Evolutionary conservation across 1,284 basidiomycete genomes (phyloP).

Genomic region (Sporisorium exsertum): DNA sequence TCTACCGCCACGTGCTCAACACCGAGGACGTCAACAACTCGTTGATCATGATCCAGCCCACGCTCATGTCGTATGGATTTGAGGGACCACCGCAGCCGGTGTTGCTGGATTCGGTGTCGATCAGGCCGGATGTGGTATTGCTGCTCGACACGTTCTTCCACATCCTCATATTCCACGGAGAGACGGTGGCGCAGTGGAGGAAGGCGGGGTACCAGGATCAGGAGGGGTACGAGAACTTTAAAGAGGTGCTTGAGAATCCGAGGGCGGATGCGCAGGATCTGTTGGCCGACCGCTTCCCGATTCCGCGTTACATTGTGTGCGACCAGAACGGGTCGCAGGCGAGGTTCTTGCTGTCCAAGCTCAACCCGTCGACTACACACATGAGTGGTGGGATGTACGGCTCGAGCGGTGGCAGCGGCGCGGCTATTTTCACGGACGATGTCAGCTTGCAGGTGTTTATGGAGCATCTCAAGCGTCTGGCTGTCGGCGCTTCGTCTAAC

Average conservation of each 20-base stretch:
- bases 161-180: slow-evolving; percentile 99
- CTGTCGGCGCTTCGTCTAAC: slow-evolving; percentile 64
- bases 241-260: slow-evolving; percentile 89
- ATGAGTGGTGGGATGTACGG: slow-evolving; percentile 79
- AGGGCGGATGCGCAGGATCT: slow-evolving; percentile 80
- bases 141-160: slow-evolving; percentile 99
- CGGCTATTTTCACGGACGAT: slow-evolving; percentile 98
- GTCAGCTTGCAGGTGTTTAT: slow-evolving; percentile 74
- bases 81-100: slow-evolving; percentile 91
- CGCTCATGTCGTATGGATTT: slow-evolving; percentile 97
- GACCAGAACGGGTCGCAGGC: slow-evolving; percentile 98
- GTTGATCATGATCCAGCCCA: slow-evolving; percentile 99
- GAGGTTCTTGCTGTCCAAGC: slow-evolving; percentile 92
- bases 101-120: slow-evolving; percentile 94
- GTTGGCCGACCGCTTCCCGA: slow-evolving; percentile 92
- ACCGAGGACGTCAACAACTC: slow-evolving; percentile 99
- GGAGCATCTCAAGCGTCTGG: slow-evolving; percentile 70
- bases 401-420: slow-evolving; percentile 73
- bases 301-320: slow-evolving; percentile 96
- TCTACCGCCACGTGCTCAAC: slow-evolving; percentile 97
- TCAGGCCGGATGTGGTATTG: slow-evolving; percentile 95
- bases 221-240: slow-evolving; percentile 98
- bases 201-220: slow-evolving; percentile 99
- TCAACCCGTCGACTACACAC: slow-evolving; percentile 98
- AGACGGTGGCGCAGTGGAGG: slow-evolving; percentile 96